Evolutionary conservation across 441 rosid species (phyloP).

Genomic region (Pelargonium citronellum): DNA sequence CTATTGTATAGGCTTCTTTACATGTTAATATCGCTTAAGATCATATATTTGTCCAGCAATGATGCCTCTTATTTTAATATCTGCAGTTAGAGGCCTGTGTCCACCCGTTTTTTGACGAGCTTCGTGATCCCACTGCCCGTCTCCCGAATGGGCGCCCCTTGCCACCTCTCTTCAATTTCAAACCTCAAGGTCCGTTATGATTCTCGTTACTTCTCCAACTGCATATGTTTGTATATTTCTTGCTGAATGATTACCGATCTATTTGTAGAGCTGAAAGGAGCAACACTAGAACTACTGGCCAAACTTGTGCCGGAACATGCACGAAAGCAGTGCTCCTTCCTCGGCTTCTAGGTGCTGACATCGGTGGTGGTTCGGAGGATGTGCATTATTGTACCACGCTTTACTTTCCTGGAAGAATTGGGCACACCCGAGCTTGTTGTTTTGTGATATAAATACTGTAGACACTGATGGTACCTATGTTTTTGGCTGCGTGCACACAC

Average conservation of each 20-base stretch:
- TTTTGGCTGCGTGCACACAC: too few species aligned
- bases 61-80: neutral
- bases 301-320: conserved; percentile 42
- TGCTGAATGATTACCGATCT: neutral
- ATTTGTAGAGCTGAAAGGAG: conserved; percentile 39
- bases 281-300: conserved; percentile 24
- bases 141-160: conserved; percentile 57
- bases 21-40: too few species aligned
- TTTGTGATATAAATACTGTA: too few species aligned
- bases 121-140: conserved; percentile 47
- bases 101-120: conserved; percentile 74
- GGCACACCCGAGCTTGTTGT: too few species aligned
- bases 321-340: conserved; percentile 41
- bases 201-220: neutral
- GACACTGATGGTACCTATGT: too few species aligned
- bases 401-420: too few species aligned
- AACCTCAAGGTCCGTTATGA: conserved; percentile 40
- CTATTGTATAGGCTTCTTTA: neutral
- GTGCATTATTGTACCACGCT: neutral
- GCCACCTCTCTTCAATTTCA: conserved; percentile 57
- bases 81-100: conserved; percentile 49
- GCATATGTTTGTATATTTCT: neutral
- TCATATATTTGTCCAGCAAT: neutral
- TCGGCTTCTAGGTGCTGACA: conserved; percentile 23
- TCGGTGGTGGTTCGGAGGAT: neutral